Conservation (phyloP, 2,329 filamentous ascomycete genomes). For the Thielaviopsis populi region DNA sequence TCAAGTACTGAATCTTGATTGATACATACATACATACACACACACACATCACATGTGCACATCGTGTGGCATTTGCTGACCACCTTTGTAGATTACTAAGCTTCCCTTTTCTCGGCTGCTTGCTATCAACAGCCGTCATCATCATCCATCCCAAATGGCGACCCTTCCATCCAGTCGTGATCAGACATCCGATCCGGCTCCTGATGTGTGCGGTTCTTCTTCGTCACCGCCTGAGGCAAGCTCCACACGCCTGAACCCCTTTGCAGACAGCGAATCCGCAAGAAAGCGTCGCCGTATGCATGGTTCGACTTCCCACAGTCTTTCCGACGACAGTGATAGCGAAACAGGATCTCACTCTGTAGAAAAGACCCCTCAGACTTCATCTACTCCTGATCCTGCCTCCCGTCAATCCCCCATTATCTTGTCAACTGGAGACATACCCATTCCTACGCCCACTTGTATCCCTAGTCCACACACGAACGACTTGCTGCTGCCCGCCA, state of each 20-base stretch:
- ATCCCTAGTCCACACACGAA: neutral
- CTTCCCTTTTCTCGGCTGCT: neutral
- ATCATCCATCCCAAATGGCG: slow-evolving; percentile 20
- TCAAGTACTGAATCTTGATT: neutral
- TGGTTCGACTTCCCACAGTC: slow-evolving; percentile 37
- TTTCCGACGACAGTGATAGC: slow-evolving; percentile 33
- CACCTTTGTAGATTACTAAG: neutral
- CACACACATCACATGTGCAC: neutral
- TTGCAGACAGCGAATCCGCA: slow-evolving; percentile 43
- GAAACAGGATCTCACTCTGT: slow-evolving; percentile 25
- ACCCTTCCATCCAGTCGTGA: neutral
- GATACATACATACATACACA: neutral
- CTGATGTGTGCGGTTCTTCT: slow-evolving; percentile 33
- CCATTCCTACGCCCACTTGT: neutral
- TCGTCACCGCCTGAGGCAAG: slow-evolving; percentile 44
- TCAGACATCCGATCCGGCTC: neutral
- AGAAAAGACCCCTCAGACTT: slow-evolving; percentile 26
- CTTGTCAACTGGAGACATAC: slow-evolving; percentile 28
- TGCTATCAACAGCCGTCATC: slow-evolving; percentile 29
- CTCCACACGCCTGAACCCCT: slow-evolving; percentile 48
- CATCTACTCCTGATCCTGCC: slow-evolving; percentile 13
- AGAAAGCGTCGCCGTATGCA: slow-evolving; percentile 50
- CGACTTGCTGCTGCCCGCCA: neutral
- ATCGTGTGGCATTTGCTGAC: neutral
- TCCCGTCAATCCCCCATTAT: slow-evolving; percentile 21